Percentiles rank a stretch among this genome's conserved stretches.
Conservation (phyloP, 192 early-diverging fungal species). For the Dissophora globulifera region DNA sequence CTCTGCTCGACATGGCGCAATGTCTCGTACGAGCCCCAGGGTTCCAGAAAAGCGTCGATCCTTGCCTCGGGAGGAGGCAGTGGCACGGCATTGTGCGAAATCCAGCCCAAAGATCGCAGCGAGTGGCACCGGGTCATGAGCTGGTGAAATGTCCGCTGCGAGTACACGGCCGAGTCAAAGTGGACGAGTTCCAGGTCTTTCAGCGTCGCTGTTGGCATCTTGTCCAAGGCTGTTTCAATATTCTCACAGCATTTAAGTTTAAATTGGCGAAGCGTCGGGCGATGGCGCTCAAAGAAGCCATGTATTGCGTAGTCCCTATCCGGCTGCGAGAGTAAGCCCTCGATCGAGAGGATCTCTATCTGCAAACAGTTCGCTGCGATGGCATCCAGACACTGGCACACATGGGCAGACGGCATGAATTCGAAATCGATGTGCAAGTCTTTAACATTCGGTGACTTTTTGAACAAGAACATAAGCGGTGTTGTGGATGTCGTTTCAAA, state of each 20-base stretch:
- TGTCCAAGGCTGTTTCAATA: neutral
- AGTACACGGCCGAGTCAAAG: neutral
- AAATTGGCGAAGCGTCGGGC: neutral
- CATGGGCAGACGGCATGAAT: neutral
- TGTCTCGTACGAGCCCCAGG: slow-evolving; percentile 27
- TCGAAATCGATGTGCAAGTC: slow-evolving; percentile 6
- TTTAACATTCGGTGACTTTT: slow-evolving; percentile 1
- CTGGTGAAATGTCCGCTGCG: slow-evolving; percentile 12
- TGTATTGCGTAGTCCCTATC: neutral
- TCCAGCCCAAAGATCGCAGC: slow-evolving; percentile 14
- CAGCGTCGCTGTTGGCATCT: slow-evolving; percentile 4
- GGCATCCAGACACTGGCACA: slow-evolving; percentile 9
- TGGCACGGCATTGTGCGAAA: neutral
- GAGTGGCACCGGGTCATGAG: slow-evolving; percentile 1
- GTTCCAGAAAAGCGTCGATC: slow-evolving; percentile 9
- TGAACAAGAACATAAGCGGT: slow-evolving; percentile 5
- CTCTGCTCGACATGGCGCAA: slow-evolving; percentile 18
- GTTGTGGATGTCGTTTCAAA: neutral
- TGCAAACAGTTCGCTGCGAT: slow-evolving; percentile 14
- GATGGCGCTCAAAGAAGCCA: slow-evolving; percentile 18
- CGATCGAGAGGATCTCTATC: neutral
- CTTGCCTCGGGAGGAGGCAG: neutral
- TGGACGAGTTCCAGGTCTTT: neutral
- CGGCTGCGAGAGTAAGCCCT: neutral
- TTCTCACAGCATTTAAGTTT: neutral